Conservation (phyloP, 495 filamentous ascomycete species). For the Podospora didyma region DNA sequence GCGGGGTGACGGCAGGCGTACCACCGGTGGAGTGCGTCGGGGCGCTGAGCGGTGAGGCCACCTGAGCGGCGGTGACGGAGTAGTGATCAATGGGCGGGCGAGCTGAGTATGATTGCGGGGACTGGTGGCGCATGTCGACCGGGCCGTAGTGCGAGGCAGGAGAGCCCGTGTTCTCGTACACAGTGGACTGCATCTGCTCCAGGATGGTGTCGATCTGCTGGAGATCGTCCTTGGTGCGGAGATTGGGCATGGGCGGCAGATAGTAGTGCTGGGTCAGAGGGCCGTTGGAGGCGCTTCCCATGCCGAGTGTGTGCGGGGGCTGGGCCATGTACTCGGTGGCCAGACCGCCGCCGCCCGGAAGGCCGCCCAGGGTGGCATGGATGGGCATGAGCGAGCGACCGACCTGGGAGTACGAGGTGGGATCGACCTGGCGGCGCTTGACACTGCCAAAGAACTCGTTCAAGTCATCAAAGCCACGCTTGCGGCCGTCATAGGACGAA, state of each 20-base stretch:
- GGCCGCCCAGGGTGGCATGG: constrained; percentile 60
- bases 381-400: constrained; percentile 73
- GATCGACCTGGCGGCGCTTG: constrained; percentile 85
- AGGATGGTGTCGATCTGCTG: constrained; percentile 88
- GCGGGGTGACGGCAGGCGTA: constrained; percentile 85
- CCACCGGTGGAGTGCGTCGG: constrained; percentile 51
- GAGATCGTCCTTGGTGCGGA: constrained; percentile 89
- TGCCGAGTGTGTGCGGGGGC: constrained; percentile 47
- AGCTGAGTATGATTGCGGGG: constrained; percentile 60
- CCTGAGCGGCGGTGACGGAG: constrained; percentile 54
- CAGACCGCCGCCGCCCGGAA: constrained; percentile 59
- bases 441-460: constrained; percentile 91
- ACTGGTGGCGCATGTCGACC: constrained; percentile 64
- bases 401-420: constrained; percentile 75
- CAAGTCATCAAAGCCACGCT: constrained; percentile 80
- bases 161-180: constrained; percentile 81
- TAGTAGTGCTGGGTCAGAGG: constrained; percentile 65
- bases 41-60: constrained; percentile 58
- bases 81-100: constrained; percentile 38
- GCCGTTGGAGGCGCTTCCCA: constrained; percentile 45
- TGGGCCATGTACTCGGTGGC: constrained; percentile 62
- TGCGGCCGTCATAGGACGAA: constrained; percentile 56
- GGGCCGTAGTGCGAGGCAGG: constrained; percentile 34
- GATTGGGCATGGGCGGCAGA: constrained; percentile 78
- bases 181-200: constrained; percentile 88